Base-by-base conservation (phyloP, 495 filamentous ascomycete genomes). In the Xylaria intraflava region DNA sequence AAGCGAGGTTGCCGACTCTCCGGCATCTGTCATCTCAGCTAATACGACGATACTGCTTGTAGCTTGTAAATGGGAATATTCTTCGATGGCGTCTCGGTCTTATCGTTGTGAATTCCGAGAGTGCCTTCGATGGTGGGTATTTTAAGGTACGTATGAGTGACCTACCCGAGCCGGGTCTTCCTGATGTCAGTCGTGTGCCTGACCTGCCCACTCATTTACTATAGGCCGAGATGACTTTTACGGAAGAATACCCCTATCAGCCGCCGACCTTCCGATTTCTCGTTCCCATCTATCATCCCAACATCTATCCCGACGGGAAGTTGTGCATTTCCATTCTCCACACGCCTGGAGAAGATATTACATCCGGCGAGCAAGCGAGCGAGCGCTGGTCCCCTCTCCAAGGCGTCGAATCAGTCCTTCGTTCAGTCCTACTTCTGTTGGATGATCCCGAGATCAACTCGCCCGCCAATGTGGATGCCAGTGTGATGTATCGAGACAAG, bases 281-380 rank as follows among this genome's bases (percentile, higher is more conserved):
- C 14, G 78, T 83, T 8, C 87, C 90, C 20, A 73, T 78, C 56
- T 89, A 84, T 69, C 93, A 98, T 70, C 93, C 93, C 6, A 98
- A 98, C 66, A 83, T 98, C 66, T 96, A 96, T 69, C 68, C 78
- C 7, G 87, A 95, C 68, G 93, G 93, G 59, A 85, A 84, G 49
- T 79, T 97, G 16, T 97, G 93, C 75, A 96, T 98, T 66, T 96
- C 91, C 36, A 98, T 98, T 61, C 82, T 98, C 4, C 92, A 98
- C 70, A 76, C 83, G 9, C 90, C 93, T 1, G 93, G 92, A 53
- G 89, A 95, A 46, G 92, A 96, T 64, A 80, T 85, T 57, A 89
- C 88, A 75, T 95, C 90, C 23, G 93, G 93, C 46, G 93, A 96
- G 69, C 69, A 80, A 16, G 92, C 93, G 19, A 72, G 73, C 61